phyloP scores from a whole-genome alignment of 2,329 filamentous ascomycete species.

The Pestalotiopsis fici region DNA sequence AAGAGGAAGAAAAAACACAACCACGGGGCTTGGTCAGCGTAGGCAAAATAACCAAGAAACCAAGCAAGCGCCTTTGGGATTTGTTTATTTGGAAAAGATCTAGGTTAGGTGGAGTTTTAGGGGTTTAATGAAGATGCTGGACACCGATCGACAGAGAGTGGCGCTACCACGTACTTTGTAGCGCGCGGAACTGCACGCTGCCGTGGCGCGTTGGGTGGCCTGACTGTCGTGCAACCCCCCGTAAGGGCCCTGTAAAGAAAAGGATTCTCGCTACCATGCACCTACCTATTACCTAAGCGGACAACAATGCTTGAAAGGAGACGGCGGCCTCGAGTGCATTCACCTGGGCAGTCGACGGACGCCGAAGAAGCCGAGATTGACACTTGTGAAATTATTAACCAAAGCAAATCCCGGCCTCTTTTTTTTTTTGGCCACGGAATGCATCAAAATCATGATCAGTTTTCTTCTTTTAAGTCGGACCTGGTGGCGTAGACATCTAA shows the following conservation, averaged over 20 bases:
- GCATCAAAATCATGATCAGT: background rate
- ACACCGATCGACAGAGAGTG: slow-evolving; percentile 10
- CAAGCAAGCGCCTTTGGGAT: background rate
- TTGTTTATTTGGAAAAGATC: background rate
- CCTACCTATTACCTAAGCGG: background rate
- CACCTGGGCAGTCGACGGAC: background rate
- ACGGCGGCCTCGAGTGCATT: background rate
- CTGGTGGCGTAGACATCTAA: too few relatives aligned
- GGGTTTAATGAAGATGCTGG: slow-evolving; percentile 7
- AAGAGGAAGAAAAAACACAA: background rate
- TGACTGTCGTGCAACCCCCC: slow-evolving; percentile 9
- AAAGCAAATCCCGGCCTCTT: background rate
- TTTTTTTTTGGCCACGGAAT: background rate
- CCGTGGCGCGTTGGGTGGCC: slow-evolving; percentile 10
- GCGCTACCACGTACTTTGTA: slow-evolving; percentile 4
- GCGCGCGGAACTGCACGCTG: background rate
- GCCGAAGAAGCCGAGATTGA: background rate
- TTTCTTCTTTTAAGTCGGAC: background rate
- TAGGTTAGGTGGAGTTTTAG: slow-evolving; percentile 5
- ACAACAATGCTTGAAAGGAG: background rate
- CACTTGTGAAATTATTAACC: background rate
- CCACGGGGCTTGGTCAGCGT: background rate
- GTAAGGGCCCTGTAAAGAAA: background rate
- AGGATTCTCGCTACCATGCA: background rate
- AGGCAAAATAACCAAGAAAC: background rate